Percentiles rank a stretch among this genome's conserved stretches.
Evolutionary conservation across 2,329 filamentous ascomycete species (phyloP).

Genomic region (Sporothrix luriei): DNA sequence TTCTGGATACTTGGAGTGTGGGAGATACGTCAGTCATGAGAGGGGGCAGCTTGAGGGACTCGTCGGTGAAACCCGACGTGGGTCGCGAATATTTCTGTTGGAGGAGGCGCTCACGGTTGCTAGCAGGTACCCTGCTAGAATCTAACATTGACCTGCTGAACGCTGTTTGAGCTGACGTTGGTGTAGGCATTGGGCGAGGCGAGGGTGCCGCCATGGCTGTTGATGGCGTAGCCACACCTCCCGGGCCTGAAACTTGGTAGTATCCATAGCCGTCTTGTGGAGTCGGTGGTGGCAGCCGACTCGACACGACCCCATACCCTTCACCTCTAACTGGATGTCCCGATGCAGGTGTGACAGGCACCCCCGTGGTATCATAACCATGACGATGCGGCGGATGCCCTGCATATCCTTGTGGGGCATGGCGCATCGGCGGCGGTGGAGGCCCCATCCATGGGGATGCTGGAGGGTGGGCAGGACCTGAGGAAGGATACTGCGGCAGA

Average conservation of each 20-base stretch:
- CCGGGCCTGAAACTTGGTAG: background rate
- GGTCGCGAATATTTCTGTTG: slow-evolving; percentile 23
- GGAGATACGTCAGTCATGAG: slow-evolving; percentile 49
- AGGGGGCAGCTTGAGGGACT: slow-evolving; percentile 58
- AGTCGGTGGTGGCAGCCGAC: slow-evolving; percentile 53
- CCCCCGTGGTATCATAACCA: background rate
- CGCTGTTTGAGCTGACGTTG: slow-evolving; percentile 15
- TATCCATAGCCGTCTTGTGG: slow-evolving; percentile 49
- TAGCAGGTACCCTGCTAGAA: background rate
- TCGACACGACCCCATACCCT: slow-evolving; percentile 40
- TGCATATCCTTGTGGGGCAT: background rate
- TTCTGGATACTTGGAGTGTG: background rate
- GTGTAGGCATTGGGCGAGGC: slow-evolving; percentile 40
- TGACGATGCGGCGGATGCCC: background rate
- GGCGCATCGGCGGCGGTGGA: slow-evolving; percentile 27
- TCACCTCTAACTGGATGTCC: slow-evolving; percentile 11
- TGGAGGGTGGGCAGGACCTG: background rate
- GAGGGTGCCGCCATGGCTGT: slow-evolving; percentile 24
- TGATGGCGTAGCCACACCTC: background rate
- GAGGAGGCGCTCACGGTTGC: background rate
- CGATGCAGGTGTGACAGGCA: background rate
- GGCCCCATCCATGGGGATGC: slow-evolving; percentile 34
- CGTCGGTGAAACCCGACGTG: slow-evolving; percentile 43
- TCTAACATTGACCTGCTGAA: background rate
- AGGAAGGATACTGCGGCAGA: background rate